Percentiles rank a stretch among this genome's conserved stretches.
Conservation (phyloP, 176 grass and related monocot species). For the Hsuehochloa calcarea region DNA sequence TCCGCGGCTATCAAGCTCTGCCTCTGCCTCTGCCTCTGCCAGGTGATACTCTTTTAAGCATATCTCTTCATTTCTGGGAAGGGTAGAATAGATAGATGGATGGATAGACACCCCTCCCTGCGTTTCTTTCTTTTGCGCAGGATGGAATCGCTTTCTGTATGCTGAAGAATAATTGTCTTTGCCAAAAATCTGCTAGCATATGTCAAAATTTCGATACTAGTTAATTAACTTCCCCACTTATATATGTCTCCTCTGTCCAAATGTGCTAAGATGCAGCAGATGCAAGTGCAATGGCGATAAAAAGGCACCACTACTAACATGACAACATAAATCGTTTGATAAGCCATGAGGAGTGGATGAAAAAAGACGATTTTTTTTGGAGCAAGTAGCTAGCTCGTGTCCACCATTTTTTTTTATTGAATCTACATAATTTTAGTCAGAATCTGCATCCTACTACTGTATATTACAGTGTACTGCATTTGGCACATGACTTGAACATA, state of each 20-base stretch:
- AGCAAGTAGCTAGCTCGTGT: background rate
- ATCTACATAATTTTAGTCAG: background rate
- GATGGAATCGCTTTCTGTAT: background rate
- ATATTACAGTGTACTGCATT: background rate
- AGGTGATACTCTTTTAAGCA: background rate
- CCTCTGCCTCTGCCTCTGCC: background rate
- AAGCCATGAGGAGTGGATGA: background rate
- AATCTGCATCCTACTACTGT: background rate
- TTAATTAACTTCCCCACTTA: background rate
- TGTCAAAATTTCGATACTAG: background rate
- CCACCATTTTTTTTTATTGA: background rate
- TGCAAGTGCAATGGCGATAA: background rate
- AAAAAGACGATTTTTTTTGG: background rate
- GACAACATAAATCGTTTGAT: background rate
- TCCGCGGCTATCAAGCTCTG: constrained; percentile 12
- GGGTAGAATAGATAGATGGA: background rate
- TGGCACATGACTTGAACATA: background rate
- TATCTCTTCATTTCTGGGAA: background rate
- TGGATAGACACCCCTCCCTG: constrained; percentile 5
- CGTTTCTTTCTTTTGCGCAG: background rate
- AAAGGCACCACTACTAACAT: background rate
- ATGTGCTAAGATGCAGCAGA: background rate
- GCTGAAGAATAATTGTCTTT: background rate
- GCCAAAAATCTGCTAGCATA: background rate
- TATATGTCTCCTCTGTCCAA: background rate